A percentile compares a stretch with the other conserved stretches of the same genome.
These are phyloP conservation scores for Macrolepiota albuminosa DNA, from an alignment of 768 basidiomycete species.

Conservation along the genomic window DNA sequence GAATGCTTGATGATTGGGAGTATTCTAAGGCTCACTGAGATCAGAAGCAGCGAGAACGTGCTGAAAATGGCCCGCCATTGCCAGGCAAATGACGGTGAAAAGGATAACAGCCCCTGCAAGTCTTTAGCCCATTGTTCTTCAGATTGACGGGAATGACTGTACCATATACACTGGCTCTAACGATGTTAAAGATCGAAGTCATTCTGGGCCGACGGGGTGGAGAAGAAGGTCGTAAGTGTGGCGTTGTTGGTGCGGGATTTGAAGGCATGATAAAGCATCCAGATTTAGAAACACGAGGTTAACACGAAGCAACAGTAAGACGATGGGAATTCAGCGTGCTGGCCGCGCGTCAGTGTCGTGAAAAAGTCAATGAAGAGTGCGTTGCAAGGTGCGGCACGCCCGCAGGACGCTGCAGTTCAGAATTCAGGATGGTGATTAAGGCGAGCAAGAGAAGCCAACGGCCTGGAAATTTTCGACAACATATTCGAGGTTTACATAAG, in stretches of 20 bases:
- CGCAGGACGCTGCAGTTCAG: not conserved
- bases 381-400: not conserved
- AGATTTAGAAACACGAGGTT: constrained; percentile 41
- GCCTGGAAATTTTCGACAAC: constrained; percentile 4
- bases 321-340: constrained; percentile 10
- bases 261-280: constrained; percentile 40
- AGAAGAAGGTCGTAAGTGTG: constrained; percentile 11
- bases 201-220: constrained; percentile 40
- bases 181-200: constrained; percentile 68
- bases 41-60: constrained; percentile 66
- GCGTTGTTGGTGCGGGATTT: constrained; percentile 24
- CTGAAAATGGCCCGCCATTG: constrained; percentile 77
- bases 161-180: constrained; percentile 68
- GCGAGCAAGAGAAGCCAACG: not conserved
- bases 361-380: constrained; percentile 5
- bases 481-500: constrained; percentile 10
- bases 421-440: not conserved
- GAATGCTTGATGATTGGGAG: constrained; percentile 1
- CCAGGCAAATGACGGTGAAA: constrained; percentile 77
- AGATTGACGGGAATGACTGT: constrained; percentile 20
- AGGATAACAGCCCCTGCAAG: constrained; percentile 55
- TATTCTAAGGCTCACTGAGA: constrained; percentile 53
- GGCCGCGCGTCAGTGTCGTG: constrained; percentile 12
- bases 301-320: constrained; percentile 30
- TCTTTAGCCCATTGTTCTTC: constrained; percentile 4